Evolutionary conservation across 192 early-diverging fungal species (phyloP), one percentile per base, ranked within the genome.

Genomic region (Phlyctochytrium arcticum): DNA sequence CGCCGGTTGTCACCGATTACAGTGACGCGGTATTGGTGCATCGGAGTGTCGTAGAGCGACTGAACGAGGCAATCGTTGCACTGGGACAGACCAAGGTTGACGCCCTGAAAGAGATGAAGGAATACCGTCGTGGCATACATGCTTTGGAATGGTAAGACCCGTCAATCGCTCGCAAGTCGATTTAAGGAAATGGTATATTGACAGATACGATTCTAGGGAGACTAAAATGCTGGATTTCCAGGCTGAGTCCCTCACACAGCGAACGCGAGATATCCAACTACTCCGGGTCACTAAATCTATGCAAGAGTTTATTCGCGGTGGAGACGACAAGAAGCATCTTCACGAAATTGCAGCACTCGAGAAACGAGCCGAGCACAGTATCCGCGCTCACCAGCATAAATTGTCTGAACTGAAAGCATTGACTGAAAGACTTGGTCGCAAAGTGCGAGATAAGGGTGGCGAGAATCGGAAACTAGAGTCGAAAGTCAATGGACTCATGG

Each of bases 151-250:
- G 84, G 84, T 83, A 71, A 50, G 64, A 33, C 19, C 67, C 72
- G 6, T 15, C 23, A 57, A 57, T 36, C 1, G 23, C 12, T 30
- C 5, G 31, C n/a, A n/a, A n/a, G n/a, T n/a, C n/a, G n/a, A n/a
- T n/a, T n/a, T n/a, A n/a, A n/a, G n/a, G n/a, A n/a, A n/a, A n/a
- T n/a, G n/a, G n/a, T n/a, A n/a, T n/a, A n/a, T n/a, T n/a, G n/a
- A n/a, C n/a, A n/a, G n/a, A n/a, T n/a, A n/a, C n/a, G n/a, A n/a
- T n/a, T n/a, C 3, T 51, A 83, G 81, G 81, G 84, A 86, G 65
- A 85, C 73, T 54, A 79, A 83, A 63, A 80, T 84, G 75, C 72
- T 83, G 6, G 82, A 83, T 57, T 86, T 86, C 73, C 79, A 86
- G 57, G 80, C 84, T 3, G 84, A 85, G 32, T 80, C 86, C 46